Evolutionary conservation across 2,329 filamentous ascomycete genomes (phyloP), one percentile per base, ranked within the genome.

Genomic region (Herpotrichia juniperi): DNA sequence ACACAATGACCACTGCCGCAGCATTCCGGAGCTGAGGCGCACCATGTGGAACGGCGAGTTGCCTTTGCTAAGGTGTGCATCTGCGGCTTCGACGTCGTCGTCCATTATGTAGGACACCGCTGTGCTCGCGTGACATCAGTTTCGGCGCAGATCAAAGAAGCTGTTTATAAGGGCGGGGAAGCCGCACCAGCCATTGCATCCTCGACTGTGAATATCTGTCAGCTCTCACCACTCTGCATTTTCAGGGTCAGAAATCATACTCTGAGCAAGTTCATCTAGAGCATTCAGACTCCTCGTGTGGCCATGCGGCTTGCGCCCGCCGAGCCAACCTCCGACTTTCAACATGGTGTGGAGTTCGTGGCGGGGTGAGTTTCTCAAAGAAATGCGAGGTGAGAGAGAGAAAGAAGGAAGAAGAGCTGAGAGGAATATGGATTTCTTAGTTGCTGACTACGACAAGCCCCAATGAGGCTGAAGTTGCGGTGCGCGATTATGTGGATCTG

Each of bases 71-170:
- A 96, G 80, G 35, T 86, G 85, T 54, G 80, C 80, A 75, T 96
- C 90, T 5, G 94, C 94, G 32, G 85, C 87, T 30, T 91, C 89
- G 54, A 97, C 88, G 75, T 97, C 91, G 75, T 96, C 92, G 68
- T 94, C 88, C 81, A 96, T 88, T 62, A 96, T 90, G 51, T 90
- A 78, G 8, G 83, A 81, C 4, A 88, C 85, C 32, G 89, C 88
- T 71, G 68, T 72, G 51, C 47, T 64, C 57, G 57, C 53, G 54
- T 64, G 56, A 46, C 50, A 61, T 67, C 51, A 72, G 67, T 61
- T 58, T 30, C n/a, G 31, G 37, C 35, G 24, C 26, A 40, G 8
- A 37, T 24, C 31, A 22, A 19, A 25, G 25, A 16, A 14, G 26
- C 2, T 26, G 22, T 25, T 8, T 25, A 11, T 32, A 44, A 32